Evolutionary conservation across 2,329 filamentous ascomycete genomes (phyloP).

Genomic region (Pochonia chlamydosporia): DNA sequence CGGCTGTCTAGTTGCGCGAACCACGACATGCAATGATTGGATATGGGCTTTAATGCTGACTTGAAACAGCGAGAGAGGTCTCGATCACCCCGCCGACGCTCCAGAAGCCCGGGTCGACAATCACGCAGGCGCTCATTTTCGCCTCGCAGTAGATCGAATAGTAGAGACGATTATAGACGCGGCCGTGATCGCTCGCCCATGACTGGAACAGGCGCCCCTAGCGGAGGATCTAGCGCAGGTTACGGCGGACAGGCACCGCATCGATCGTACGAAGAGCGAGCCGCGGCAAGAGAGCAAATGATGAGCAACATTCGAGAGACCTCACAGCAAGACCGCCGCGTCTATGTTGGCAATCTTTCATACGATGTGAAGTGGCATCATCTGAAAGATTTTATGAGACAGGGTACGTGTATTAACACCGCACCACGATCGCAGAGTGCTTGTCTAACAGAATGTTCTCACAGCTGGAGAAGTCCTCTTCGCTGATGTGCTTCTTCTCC

Average conservation of each 20-base stretch:
- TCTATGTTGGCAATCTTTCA: slow-evolving; percentile 98
- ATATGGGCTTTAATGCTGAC: slow-evolving; percentile 21
- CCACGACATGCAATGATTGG: no score
- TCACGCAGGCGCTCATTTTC: slow-evolving; percentile 72
- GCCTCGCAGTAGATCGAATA: slow-evolving; percentile 68
- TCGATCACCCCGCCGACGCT: slow-evolving; percentile 74
- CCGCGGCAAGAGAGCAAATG: slow-evolving; percentile 85
- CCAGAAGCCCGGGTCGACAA: slow-evolving; percentile 71
- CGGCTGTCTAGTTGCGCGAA: no score
- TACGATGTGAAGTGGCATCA: slow-evolving; percentile 99
- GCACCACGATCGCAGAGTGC: not conserved
- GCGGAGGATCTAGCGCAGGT: slow-evolving; percentile 64
- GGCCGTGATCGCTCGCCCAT: slow-evolving; percentile 77
- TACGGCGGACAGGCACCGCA: slow-evolving; percentile 57
- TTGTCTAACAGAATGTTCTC: not conserved
- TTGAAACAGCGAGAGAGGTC: slow-evolving; percentile 70
- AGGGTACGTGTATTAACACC: slow-evolving; percentile 60
- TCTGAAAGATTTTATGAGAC: slow-evolving; percentile 99
- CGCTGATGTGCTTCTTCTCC: slow-evolving; percentile 98
- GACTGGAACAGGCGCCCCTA: slow-evolving; percentile 63
- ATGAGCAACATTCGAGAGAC: slow-evolving; percentile 91
- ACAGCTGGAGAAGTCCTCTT: slow-evolving; percentile 97
- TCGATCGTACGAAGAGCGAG: slow-evolving; percentile 79
- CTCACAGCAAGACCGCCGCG: slow-evolving; percentile 96
- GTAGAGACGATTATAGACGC: slow-evolving; percentile 71